A percentile compares a stretch with the other conserved stretches of the same genome.
These are phyloP conservation scores for Thozetella sp. DNA, from an alignment of 495 filamentous ascomycete species.

Conservation along the genomic window DNA sequence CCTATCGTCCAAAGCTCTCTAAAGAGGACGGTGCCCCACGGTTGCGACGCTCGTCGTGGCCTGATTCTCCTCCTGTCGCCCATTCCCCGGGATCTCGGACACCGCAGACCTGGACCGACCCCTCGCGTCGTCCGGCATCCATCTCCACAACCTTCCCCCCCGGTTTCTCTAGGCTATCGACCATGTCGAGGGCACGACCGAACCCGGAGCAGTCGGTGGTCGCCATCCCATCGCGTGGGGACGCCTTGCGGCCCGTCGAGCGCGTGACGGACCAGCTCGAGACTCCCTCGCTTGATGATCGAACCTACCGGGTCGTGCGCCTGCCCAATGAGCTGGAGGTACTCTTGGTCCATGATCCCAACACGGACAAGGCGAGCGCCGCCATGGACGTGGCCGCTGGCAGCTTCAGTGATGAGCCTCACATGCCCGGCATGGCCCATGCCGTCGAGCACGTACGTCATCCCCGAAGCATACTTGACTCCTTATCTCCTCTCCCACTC, in stretches of 20 bases:
- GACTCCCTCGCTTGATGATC: constrained; percentile 84
- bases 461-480: background rate
- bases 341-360: constrained; percentile 89
- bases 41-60: constrained; percentile 3
- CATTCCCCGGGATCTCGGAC: constrained; percentile 1
- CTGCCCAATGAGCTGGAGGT: constrained; percentile 91
- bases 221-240: constrained; percentile 18
- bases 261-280: constrained; percentile 80
- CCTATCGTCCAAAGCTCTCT: constrained; percentile 1
- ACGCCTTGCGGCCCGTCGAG: constrained; percentile 50
- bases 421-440: constrained; percentile 93
- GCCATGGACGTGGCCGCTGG: constrained; percentile 95
- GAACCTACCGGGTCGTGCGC: constrained; percentile 84
- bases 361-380: constrained; percentile 95
- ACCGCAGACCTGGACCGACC: constrained; percentile 7
- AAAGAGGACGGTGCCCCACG: constrained; percentile 5
- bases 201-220: constrained; percentile 22
- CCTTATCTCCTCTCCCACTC: too few relatives aligned
- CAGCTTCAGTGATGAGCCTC: constrained; percentile 87
- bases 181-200: constrained; percentile 21
- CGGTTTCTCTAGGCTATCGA: background rate
- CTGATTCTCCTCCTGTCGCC: background rate
- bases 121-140: constrained; percentile 5
- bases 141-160: constrained; percentile 8
- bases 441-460: constrained; percentile 70